Conservation (phyloP, 805 yeast genomes). For the Huiozyma naganishii region DNA sequence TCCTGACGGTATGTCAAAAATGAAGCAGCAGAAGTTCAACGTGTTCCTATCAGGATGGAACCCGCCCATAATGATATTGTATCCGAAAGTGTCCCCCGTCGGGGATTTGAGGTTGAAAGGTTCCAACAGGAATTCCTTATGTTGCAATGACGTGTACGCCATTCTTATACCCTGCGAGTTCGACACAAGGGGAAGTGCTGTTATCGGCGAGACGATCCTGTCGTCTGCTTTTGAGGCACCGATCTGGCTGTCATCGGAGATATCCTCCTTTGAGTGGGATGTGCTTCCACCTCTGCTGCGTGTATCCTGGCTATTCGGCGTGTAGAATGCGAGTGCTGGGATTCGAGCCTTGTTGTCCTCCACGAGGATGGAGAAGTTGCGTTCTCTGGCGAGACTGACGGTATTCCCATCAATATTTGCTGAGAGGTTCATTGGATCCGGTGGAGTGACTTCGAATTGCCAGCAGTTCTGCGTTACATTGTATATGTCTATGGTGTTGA, state of each 20-base stretch:
- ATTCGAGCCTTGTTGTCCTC: slow-evolving; percentile 21
- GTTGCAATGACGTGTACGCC: slow-evolving; percentile 14
- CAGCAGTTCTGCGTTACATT: slow-evolving; percentile 20
- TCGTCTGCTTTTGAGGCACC: neutral
- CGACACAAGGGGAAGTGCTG: slow-evolving; percentile 24
- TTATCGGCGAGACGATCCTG: slow-evolving; percentile 19
- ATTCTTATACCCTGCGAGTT: slow-evolving; percentile 25
- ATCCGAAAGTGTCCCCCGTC: slow-evolving; percentile 55
- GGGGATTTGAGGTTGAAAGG: slow-evolving; percentile 40
- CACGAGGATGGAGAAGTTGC: slow-evolving; percentile 19
- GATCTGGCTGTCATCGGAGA: neutral
- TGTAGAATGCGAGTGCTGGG: slow-evolving; percentile 19
- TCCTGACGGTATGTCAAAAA: slow-evolving; percentile 24
- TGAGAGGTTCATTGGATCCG: slow-evolving; percentile 5
- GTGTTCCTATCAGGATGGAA: slow-evolving; percentile 35
- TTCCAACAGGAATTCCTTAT: slow-evolving; percentile 7
- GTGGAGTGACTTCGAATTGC: slow-evolving; percentile 13
- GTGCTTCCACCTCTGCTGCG: neutral
- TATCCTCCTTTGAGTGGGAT: neutral
- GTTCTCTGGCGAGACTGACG: slow-evolving; percentile 10
- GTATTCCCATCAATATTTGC: slow-evolving; percentile 16
- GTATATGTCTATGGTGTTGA: slow-evolving; percentile 20
- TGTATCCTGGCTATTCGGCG: slow-evolving; percentile 5
- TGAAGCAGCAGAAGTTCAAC: slow-evolving; percentile 19
- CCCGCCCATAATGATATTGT: slow-evolving; percentile 53